phyloP scores from a whole-genome alignment of 2,329 filamentous ascomycete genomes.

The Fusarium sambucinum region DNA sequence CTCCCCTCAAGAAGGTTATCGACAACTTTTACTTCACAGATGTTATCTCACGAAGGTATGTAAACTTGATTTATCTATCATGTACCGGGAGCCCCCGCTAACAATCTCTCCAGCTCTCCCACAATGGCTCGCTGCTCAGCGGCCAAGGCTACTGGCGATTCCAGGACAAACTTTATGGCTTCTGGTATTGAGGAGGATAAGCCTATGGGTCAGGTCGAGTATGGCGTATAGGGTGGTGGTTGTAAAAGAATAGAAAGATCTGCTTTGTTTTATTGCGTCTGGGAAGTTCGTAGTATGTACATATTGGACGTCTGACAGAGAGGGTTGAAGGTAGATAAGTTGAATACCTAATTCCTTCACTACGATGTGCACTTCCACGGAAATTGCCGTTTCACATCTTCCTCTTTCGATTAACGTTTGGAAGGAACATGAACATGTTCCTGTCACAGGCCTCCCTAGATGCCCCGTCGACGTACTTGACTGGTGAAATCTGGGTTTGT shows the following conservation, averaged over 20 bases:
- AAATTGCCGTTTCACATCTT: constrained; percentile 5
- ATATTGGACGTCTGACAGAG: constrained; percentile 54
- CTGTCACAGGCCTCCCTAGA: constrained; percentile 12
- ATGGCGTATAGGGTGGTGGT: constrained; percentile 61
- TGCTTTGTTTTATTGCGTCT: constrained; percentile 50
- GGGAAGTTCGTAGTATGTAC: constrained; percentile 54
- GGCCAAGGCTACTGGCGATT: constrained; percentile 85
- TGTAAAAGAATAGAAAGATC: constrained; percentile 55
- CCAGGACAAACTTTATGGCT: constrained; percentile 83
- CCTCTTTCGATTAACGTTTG: constrained; percentile 25
- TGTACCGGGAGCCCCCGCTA: constrained; percentile 33
- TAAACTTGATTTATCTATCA: constrained; percentile 40
- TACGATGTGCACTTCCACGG: constrained; percentile 34
- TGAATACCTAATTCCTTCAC: constrained; percentile 46
- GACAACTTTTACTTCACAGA: constrained; percentile 99
- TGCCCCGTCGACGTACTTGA: constrained; percentile 27
- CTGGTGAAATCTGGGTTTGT: not conserved
- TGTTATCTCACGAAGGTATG: constrained; percentile 92
- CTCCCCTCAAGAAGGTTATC: constrained; percentile 84
- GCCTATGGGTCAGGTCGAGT: constrained; percentile 71
- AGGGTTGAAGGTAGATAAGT: constrained; percentile 51
- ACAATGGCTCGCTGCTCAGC: constrained; percentile 99
- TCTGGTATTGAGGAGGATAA: constrained; percentile 74
- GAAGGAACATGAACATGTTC: constrained; percentile 39
- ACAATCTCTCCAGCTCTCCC: constrained; percentile 75